Evolutionary conservation across 345 rosid species (phyloP), one percentile per base, ranked within the genome.

Genomic region (Gossypium raimondii): DNA sequence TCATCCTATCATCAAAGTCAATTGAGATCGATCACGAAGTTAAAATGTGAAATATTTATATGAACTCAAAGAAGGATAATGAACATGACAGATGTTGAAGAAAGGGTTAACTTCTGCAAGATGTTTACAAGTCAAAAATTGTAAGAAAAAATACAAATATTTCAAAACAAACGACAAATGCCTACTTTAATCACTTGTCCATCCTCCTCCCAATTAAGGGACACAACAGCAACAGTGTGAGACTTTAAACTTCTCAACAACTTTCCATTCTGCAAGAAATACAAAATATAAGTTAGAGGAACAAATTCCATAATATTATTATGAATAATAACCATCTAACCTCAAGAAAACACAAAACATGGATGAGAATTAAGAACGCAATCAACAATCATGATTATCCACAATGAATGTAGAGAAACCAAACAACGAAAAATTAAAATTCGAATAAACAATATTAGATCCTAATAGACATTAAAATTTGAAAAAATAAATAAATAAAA

Each of bases 141-240:
- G 44, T 18, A n/a, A 22, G 41, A 63, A 67, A 55, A 17, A 55
- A 45, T 12, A 11, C 24, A 45, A 34, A 22, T 58, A 78, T 65
- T 43, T 73, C 47, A 73, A 48, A 56, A 29, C 4, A 76, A 73
- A 75, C 44, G 25, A 53, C 17, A 75, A 75, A 29, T 22, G 29
- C 86, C 74, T 84, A 92, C 93, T 51, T 51, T 81, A 25, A 67
- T 77, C 51, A 77, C 67, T 50, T 86, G 83, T 51, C 88, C 86
- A 48, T 92, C 97, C 82, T 91, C 95, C 81, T 87, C 97, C 98
- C 97, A 87, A 77, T 89, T 85, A 80, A 92, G 97, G 81, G 90
- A 92, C 59, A 89, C 85, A 24, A 92, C 97, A 75, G 94, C 92
- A 77, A 81, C 92, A 14, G 78, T 48, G 75, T 91, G 97, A 43